phyloP scores from a whole-genome alignment of 257 asterid species.

The Echium plantagineum region DNA sequence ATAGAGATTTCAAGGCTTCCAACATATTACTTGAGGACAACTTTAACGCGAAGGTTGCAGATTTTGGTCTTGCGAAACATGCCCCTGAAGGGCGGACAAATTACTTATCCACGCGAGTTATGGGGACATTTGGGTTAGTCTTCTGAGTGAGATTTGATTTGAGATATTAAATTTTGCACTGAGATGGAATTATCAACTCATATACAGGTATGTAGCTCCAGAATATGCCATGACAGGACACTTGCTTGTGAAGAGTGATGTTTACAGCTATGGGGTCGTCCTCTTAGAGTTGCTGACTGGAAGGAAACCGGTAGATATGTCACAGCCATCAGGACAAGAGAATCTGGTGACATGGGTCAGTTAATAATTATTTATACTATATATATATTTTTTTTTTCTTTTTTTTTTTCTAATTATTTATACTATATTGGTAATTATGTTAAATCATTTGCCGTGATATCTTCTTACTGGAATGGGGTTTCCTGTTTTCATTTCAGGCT shows the following conservation, averaged over 20 bases:
- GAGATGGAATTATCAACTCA: constrained; percentile 8
- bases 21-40: constrained; percentile 89
- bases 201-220: constrained; percentile 82
- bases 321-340: constrained; percentile 95
- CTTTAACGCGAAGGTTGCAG: constrained; percentile 93
- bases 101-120: constrained; percentile 90
- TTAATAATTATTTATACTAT: constrained; percentile 18
- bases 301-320: constrained; percentile 90
- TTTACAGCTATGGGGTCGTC: constrained; percentile 94
- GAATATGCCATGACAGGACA: constrained; percentile 99
- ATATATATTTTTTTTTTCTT: too few relatives aligned
- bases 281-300: constrained; percentile 92
- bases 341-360: constrained; percentile 91
- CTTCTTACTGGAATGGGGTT: not conserved
- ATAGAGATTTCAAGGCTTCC: constrained; percentile 94
- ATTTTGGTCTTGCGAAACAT: constrained; percentile 94
- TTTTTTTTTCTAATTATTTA: too few relatives aligned
- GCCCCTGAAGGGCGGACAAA: constrained; percentile 94
- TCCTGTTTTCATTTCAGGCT: constrained; percentile 47
- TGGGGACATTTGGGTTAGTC: constrained; percentile 98
- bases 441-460: not conserved
- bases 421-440: not conserved
- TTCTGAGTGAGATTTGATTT: constrained; percentile 3
- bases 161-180: constrained; percentile 3
- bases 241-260: constrained; percentile 93